These are phyloP conservation scores for Cornus kousa DNA, from an alignment of 148 eudicot species.

Conservation along the genomic window DNA sequence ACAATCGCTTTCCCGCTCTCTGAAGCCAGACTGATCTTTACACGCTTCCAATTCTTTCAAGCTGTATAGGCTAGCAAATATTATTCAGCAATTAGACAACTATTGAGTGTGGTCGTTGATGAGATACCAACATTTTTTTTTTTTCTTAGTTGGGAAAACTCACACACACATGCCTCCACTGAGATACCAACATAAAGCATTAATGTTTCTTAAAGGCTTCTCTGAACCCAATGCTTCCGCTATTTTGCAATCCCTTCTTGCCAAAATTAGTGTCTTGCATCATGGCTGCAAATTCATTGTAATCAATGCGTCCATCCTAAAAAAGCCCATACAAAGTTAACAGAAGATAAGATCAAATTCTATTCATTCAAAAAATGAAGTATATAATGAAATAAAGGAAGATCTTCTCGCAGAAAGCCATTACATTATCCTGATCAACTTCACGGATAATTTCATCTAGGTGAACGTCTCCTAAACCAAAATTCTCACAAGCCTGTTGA, in stretches of 20 bases:
- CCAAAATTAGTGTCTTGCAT: slow-evolving; percentile 46
- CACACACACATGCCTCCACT: no score
- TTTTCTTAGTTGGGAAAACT: no score
- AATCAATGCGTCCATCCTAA: slow-evolving; percentile 67
- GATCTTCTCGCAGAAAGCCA: not conserved
- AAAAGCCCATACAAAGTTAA: slow-evolving; percentile 8
- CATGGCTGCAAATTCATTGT: slow-evolving; percentile 62
- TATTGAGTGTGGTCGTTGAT: not conserved
- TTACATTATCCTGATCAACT: slow-evolving; percentile 60
- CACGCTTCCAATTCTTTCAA: not conserved
- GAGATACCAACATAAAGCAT: not conserved
- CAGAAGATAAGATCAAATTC: not conserved
- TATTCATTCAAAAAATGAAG: not conserved
- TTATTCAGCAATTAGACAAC: slow-evolving; percentile 6
- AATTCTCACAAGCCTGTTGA: slow-evolving; percentile 59
- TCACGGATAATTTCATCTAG: slow-evolving; percentile 60
- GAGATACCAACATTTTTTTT: not conserved
- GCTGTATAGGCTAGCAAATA: not conserved
- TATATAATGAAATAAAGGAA: not conserved
- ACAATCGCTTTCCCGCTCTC: not conserved
- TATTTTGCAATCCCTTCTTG: slow-evolving; percentile 21
- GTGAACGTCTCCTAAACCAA: slow-evolving; percentile 45
- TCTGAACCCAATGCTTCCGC: slow-evolving; percentile 25
- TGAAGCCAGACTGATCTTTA: not conserved
- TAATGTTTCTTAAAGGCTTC: slow-evolving; percentile 31